Conservation (phyloP, 495 filamentous ascomycete genomes). For the Cercophora newfieldiana region DNA sequence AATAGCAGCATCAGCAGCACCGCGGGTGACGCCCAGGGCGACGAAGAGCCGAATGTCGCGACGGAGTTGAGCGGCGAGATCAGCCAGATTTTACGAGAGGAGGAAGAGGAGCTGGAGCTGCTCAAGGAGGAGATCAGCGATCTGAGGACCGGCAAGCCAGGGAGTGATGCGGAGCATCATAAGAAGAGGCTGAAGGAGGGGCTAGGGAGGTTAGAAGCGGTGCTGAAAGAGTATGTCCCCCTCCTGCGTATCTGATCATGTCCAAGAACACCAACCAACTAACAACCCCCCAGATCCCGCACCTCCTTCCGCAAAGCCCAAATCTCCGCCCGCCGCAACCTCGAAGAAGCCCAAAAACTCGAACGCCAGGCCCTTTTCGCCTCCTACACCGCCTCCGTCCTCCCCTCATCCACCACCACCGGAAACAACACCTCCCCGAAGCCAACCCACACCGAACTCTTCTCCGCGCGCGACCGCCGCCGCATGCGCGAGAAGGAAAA, state of each 20-base stretch:
- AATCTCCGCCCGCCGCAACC: constrained; percentile 73
- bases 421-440: constrained; percentile 13
- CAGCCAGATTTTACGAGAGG: constrained; percentile 75
- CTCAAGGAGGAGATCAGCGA: constrained; percentile 76
- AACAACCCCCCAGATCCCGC: constrained; percentile 58
- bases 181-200: constrained; percentile 62
- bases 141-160: constrained; percentile 48
- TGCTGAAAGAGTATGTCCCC: constrained; percentile 63
- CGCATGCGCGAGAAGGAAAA: constrained; percentile 20
- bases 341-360: constrained; percentile 67
- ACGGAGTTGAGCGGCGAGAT: constrained; percentile 82
- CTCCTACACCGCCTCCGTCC: constrained; percentile 45
- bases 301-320: constrained; percentile 81
- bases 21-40: constrained; percentile 39
- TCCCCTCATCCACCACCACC: constrained; percentile 21
- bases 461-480: constrained; percentile 27
- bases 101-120: constrained; percentile 84
- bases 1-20: constrained; percentile 17
- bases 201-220: constrained; percentile 61
- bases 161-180: constrained; percentile 52
- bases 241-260: constrained; percentile 7
- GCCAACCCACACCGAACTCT: constrained; percentile 28
- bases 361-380: constrained; percentile 78
- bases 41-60: constrained; percentile 53
- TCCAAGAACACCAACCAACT: background rate